Conservation (phyloP, 495 filamentous ascomycete species). For the Penicillium fimorum region DNA sequence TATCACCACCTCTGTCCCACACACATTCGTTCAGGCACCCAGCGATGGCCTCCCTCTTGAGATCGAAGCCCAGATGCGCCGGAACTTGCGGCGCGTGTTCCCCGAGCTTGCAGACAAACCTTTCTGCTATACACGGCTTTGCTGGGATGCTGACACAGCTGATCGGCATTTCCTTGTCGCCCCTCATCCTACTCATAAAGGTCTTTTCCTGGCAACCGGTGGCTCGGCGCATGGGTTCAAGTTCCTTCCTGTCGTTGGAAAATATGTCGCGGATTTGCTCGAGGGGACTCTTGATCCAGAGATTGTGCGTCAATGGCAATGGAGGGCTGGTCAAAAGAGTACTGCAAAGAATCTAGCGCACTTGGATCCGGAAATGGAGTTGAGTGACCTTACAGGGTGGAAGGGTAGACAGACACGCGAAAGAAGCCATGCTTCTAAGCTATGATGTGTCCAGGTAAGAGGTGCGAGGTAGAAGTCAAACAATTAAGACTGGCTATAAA, state of each 20-base stretch:
- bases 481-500: neutral
- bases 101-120: constrained; percentile 24
- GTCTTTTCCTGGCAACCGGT: constrained; percentile 48
- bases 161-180: constrained; percentile 55
- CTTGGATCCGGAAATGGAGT: constrained; percentile 24
- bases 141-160: constrained; percentile 36
- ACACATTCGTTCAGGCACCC: constrained; percentile 15
- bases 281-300: constrained; percentile 16
- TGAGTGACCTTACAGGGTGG: constrained; percentile 25
- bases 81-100: constrained; percentile 15
- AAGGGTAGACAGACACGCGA: constrained; percentile 21
- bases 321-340: constrained; percentile 17
- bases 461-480: neutral
- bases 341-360: constrained; percentile 23
- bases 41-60: constrained; percentile 19
- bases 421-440: constrained; percentile 8
- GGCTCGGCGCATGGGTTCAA: constrained; percentile 55
- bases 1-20: constrained; percentile 20
- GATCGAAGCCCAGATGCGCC: constrained; percentile 24
- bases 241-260: constrained; percentile 57
- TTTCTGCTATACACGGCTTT: constrained; percentile 25
- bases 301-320: constrained; percentile 17
- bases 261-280: constrained; percentile 55
- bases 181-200: constrained; percentile 37
- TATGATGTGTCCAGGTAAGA: neutral